Evolutionary conservation across 148 eudicot genomes (phyloP).

Genomic region (Silene conica): DNA sequence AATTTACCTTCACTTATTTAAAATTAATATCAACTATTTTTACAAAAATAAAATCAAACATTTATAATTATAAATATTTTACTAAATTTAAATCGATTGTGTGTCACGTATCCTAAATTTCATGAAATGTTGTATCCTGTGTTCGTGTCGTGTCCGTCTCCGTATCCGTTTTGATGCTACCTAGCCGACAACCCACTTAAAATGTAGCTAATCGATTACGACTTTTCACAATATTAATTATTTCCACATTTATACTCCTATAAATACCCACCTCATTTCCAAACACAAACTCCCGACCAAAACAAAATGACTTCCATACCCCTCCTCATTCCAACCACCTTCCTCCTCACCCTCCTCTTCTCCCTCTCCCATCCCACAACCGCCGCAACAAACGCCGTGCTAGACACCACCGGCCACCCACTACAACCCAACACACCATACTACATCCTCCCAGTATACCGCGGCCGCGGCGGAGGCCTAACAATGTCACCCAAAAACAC

Average conservation of each 20-base stretch:
- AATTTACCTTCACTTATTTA: too few relatives aligned
- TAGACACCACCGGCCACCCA: slow-evolving; percentile 23
- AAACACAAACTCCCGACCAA: not conserved
- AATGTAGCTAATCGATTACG: too few relatives aligned
- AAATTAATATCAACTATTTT: too few relatives aligned
- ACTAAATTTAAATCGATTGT: too few relatives aligned
- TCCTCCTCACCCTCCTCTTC: slow-evolving; percentile 7
- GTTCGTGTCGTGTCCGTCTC: too few relatives aligned
- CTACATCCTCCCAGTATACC: slow-evolving; percentile 25
- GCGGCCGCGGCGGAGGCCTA: slow-evolving; percentile 45
- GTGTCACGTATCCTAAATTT: too few relatives aligned
- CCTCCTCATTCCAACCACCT: not conserved
- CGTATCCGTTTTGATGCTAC: too few relatives aligned
- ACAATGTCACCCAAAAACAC: slow-evolving; percentile 29
- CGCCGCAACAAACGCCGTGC: slow-evolving; percentile 18
- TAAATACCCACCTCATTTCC: not conserved
- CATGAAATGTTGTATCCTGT: too few relatives aligned
- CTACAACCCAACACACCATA: slow-evolving; percentile 21
- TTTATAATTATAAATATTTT: too few relatives aligned
- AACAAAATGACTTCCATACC: slow-evolving; percentile 7
- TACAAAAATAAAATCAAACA: too few relatives aligned
- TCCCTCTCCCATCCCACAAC: not conserved
- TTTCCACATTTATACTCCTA: slow-evolving; percentile 1
- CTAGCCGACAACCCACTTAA: too few relatives aligned
- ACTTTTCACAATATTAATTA: too few relatives aligned